A percentile compares a stretch with the other conserved stretches of the same genome.
These are phyloP conservation scores for Phaeosphaeria sp. DNA, from an alignment of 2,329 filamentous ascomycete genomes.

Conservation along the genomic window DNA sequence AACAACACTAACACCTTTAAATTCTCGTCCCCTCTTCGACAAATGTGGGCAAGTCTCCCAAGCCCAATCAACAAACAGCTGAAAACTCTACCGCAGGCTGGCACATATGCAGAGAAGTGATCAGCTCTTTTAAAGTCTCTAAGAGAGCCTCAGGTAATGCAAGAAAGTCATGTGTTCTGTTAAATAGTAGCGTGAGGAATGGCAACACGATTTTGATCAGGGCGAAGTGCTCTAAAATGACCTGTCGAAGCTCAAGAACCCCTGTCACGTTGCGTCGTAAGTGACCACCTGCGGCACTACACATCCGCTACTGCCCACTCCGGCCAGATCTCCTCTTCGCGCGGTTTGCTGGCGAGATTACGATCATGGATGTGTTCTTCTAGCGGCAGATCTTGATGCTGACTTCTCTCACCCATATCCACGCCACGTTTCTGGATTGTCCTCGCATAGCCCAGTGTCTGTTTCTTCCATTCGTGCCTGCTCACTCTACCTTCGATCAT, in stretches of 20 bases:
- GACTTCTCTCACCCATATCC: constrained; percentile 50
- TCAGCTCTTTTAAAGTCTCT: no score
- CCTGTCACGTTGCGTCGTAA: no score
- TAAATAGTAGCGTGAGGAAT: no score
- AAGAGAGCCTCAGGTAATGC: no score
- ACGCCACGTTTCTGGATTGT: constrained; percentile 49
- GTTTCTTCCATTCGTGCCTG: constrained; percentile 44
- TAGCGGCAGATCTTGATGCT: constrained; percentile 44
- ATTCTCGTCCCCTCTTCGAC: not conserved
- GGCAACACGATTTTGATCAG: no score
- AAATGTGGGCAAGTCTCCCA: not conserved
- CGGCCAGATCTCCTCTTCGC: constrained; percentile 34
- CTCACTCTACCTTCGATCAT: constrained; percentile 48
- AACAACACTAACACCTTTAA: not conserved
- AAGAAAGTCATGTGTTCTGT: no score
- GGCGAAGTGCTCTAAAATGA: not conserved
- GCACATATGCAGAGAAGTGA: no score
- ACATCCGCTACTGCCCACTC: constrained; percentile 25
- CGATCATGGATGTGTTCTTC: constrained; percentile 32
- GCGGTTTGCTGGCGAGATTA: constrained; percentile 28
- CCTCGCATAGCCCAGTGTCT: constrained; percentile 46
- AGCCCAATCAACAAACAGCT: not conserved
- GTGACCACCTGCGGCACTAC: not conserved
- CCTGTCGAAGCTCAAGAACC: not conserved
- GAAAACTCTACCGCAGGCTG: not conserved